phyloP scores from a whole-genome alignment of 2,329 filamentous ascomycete species.

The Alternaria brassicicola region DNA sequence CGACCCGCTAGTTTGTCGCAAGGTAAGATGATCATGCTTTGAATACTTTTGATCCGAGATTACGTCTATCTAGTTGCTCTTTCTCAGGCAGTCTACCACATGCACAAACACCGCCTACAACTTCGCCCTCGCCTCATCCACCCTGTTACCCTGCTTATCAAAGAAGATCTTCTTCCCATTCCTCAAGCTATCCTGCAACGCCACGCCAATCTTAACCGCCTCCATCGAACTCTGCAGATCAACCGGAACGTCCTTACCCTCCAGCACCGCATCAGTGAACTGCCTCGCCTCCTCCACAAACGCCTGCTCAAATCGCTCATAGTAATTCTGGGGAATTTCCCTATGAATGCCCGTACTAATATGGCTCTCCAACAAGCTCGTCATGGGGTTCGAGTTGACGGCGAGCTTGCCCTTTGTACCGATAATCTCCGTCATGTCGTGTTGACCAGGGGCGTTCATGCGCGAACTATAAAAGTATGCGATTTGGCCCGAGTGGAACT shows the following conservation, averaged over 20 bases:
- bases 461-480: conserved; percentile 68
- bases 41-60: background rate
- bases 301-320: conserved; percentile 66
- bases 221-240: conserved; percentile 64
- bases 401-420: conserved; percentile 68
- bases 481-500: conserved; percentile 68
- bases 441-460: conserved; percentile 72
- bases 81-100: background rate
- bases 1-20: background rate
- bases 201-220: conserved; percentile 65
- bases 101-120: conserved; percentile 35
- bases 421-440: conserved; percentile 71
- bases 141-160: conserved; percentile 59
- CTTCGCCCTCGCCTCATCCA: conserved; percentile 47
- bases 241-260: conserved; percentile 62
- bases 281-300: conserved; percentile 69
- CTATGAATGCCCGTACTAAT: conserved; percentile 60
- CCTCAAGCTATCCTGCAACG: conserved; percentile 53
- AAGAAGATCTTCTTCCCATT: conserved; percentile 59
- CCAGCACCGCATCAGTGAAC: conserved; percentile 65
- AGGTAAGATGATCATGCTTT: background rate
- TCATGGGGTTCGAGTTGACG: conserved; percentile 64
- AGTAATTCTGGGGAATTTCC: conserved; percentile 67
- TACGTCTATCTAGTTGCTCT: background rate
- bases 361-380: conserved; percentile 62